Percentiles rank a stretch among this genome's conserved stretches.
Evolutionary conservation across 768 basidiomycete species (phyloP).

Genomic region (Tylopilus felleus): DNA sequence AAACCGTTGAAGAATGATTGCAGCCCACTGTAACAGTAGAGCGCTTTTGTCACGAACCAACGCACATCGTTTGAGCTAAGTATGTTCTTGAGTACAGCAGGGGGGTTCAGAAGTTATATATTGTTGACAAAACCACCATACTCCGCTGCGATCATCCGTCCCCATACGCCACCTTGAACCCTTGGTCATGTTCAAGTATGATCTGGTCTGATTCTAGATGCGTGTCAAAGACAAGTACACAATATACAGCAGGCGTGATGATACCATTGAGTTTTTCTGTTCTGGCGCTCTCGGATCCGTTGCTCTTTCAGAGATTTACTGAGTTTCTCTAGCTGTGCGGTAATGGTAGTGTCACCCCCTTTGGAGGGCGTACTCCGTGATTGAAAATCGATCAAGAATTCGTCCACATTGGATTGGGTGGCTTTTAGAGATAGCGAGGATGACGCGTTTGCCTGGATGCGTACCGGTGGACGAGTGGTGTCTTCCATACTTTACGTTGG

Average conservation of each 20-base stretch:
- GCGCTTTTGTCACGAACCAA: too few species aligned
- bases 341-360: conserved; percentile 53
- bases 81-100: too few species aligned
- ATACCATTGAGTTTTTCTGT: conserved; percentile 8
- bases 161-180: too few species aligned
- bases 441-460: conserved; percentile 39
- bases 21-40: too few species aligned
- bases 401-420: conserved; percentile 40
- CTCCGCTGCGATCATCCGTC: too few species aligned
- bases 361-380: conserved; percentile 44
- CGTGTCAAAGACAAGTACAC: conserved; percentile 1
- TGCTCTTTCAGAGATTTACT: conserved; percentile 51
- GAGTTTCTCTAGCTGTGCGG: conserved; percentile 58
- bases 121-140: too few species aligned
- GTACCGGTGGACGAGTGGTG: conserved; percentile 45
- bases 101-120: too few species aligned
- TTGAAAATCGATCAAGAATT: conserved; percentile 50
- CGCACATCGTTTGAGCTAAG: too few species aligned
- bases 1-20: too few species aligned
- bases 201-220: too few species aligned
- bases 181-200: too few species aligned
- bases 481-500: conserved; percentile 42
- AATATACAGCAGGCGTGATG: neutral
- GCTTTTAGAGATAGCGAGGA: conserved; percentile 38
- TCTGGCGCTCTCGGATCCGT: conserved; percentile 26